A percentile compares a stretch with the other conserved stretches of the same genome.
phyloP scores from a whole-genome alignment of 2,329 filamentous ascomycete genomes.

The Pseudogymnoascus destructans region DNA sequence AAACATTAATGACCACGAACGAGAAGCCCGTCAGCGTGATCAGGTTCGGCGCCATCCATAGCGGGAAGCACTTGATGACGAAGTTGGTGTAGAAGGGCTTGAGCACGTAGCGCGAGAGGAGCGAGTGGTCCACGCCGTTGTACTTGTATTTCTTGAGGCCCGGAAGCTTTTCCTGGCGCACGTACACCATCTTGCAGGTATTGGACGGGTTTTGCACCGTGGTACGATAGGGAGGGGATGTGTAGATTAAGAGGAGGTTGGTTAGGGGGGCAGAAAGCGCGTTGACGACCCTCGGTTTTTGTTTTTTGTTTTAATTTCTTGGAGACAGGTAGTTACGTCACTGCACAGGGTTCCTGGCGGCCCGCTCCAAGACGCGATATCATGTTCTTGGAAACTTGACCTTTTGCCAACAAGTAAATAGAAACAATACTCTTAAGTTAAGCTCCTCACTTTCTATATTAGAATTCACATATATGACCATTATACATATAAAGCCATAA shows the following conservation, averaged over 20 bases:
- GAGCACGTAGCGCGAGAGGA: constrained; percentile 81
- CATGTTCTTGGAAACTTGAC: background rate
- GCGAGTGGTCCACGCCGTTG: constrained; percentile 76
- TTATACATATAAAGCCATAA: background rate
- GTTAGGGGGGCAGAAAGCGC: background rate
- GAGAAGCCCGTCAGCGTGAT: constrained; percentile 85
- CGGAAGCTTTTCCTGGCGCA: constrained; percentile 78
- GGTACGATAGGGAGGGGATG: background rate
- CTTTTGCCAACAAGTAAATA: background rate
- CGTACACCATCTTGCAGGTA: constrained; percentile 66
- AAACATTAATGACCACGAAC: constrained; percentile 78
- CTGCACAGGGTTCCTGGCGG: background rate
- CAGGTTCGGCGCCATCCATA: constrained; percentile 81
- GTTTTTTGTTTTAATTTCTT: background rate
- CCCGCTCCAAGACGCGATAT: background rate
- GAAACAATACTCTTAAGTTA: background rate
- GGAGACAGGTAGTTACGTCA: constrained; percentile 5
- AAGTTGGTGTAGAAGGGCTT: constrained; percentile 96
- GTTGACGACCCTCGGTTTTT: background rate
- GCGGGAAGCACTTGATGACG: constrained; percentile 87
- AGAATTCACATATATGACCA: background rate
- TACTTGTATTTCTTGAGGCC: constrained; percentile 94
- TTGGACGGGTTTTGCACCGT: background rate
- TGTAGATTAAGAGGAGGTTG: background rate
- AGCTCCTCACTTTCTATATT: background rate